These are phyloP conservation scores for Theileria orientalis DNA, from an alignment of 169 alveolate genomes.

Conservation along the genomic window DNA sequence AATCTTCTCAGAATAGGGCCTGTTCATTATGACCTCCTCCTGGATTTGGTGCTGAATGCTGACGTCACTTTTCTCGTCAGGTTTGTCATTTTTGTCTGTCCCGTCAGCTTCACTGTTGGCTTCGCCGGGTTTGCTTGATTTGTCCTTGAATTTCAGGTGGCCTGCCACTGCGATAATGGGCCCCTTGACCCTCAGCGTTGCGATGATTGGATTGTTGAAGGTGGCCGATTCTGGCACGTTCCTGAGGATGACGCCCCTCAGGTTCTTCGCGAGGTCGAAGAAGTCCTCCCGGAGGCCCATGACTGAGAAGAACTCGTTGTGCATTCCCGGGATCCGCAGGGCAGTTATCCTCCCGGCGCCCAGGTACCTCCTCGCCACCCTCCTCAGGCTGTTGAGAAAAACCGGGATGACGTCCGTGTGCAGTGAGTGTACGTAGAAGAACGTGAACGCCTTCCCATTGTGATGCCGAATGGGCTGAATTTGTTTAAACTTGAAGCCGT, in stretches of 20 bases:
- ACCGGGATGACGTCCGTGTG: conserved; percentile 79
- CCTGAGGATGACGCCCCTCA: conserved; percentile 73
- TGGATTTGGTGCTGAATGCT: too few species aligned
- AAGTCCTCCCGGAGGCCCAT: conserved; percentile 79
- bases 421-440: conserved; percentile 80
- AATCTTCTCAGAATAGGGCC: conserved; percentile 53
- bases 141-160: conserved; percentile 71
- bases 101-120: conserved; percentile 64
- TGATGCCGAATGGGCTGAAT: conserved; percentile 82
- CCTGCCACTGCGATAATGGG: conserved; percentile 88
- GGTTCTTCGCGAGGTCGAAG: conserved; percentile 73
- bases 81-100: conserved; percentile 62
- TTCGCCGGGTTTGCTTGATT: conserved; percentile 55
- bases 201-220: conserved; percentile 73
- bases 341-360: conserved; percentile 84
- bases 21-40: background rate
- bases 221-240: conserved; percentile 78
- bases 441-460: conserved; percentile 78
- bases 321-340: conserved; percentile 77
- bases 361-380: conserved; percentile 76
- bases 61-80: conserved; percentile 50
- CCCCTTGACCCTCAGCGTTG: conserved; percentile 76
- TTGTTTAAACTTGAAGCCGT: conserved; percentile 83
- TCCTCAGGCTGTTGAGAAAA: conserved; percentile 77
- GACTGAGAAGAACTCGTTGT: conserved; percentile 73